A percentile compares a stretch with the other conserved stretches of the same genome.
Evolutionary conservation across 352 stramenopile genomes (phyloP).

Genomic region (Globisporangium apiculatum): DNA sequence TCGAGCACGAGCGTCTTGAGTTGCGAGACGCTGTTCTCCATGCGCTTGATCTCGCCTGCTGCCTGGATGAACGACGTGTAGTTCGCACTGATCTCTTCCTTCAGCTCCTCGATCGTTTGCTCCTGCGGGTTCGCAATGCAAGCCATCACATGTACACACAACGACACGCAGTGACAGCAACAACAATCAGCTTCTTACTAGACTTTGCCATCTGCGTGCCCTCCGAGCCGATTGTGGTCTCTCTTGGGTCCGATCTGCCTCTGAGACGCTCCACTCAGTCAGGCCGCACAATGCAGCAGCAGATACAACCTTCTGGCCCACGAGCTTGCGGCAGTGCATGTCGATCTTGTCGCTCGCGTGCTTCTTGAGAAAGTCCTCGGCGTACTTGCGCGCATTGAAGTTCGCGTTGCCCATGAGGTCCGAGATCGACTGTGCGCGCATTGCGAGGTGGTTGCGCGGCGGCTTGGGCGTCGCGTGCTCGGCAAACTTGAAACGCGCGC

Average conservation of each 20-base stretch:
- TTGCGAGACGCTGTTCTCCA: conserved; percentile 82
- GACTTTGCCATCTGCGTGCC: no score
- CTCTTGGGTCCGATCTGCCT: no score
- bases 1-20: conserved; percentile 70
- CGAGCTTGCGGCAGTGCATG: conserved; percentile 61
- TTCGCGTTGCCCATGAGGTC: conserved; percentile 64
- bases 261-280: background rate
- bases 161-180: no score
- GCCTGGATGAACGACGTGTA: conserved; percentile 77
- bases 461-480: conserved; percentile 38
- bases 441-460: conserved; percentile 62
- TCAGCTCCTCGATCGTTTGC: conserved; percentile 77
- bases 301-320: conserved; percentile 51
- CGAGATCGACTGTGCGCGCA: conserved; percentile 64
- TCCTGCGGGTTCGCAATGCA: conserved; percentile 23
- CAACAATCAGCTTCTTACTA: no score
- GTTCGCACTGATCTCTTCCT: conserved; percentile 77
- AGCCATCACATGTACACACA: background rate
- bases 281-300: background rate
- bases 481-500: conserved; percentile 51
- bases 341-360: conserved; percentile 73
- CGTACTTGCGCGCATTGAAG: conserved; percentile 71
- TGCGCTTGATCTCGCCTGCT: conserved; percentile 67
- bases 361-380: conserved; percentile 71
- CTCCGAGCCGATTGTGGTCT: no score